phyloP scores from a whole-genome alignment of 352 stramenopile genomes.

The Blastocystis hominis region DNA sequence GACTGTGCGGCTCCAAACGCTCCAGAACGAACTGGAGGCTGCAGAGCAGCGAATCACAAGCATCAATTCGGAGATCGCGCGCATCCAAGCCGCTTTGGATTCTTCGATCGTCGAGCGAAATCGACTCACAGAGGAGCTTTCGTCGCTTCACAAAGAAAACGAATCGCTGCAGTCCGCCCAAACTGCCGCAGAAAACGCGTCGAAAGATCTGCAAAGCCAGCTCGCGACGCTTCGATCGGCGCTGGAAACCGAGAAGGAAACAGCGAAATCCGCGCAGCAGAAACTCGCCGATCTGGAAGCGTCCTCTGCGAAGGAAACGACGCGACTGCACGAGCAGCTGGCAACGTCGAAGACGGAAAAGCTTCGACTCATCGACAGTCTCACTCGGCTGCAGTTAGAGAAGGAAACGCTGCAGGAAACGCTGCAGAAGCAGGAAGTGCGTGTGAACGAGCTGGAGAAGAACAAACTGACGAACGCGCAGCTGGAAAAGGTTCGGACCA shows the following conservation, averaged over 20 bases:
- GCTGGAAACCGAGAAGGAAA: constrained; percentile 1
- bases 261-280: not conserved
- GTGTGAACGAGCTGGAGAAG: constrained; percentile 45
- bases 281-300: not conserved
- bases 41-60: not conserved
- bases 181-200: not conserved
- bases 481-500: not conserved
- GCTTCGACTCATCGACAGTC: not conserved
- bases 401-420: constrained; percentile 2
- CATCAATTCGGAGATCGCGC: not conserved
- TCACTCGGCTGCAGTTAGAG: not conserved
- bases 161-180: not conserved
- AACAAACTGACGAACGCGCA: constrained; percentile 39
- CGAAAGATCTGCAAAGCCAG: not conserved
- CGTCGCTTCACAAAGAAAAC: not conserved
- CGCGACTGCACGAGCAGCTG: not conserved
- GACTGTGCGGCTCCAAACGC: not conserved
- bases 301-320: not conserved
- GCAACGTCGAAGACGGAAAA: constrained; percentile 1
- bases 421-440: not conserved
- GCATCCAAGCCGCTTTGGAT: not conserved
- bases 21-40: not conserved
- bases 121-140: not conserved
- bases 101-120: not conserved
- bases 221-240: not conserved